Evolutionary conservation across 2,329 filamentous ascomycete genomes (phyloP).

Genomic region (Pseudogymnoascus sp.): DNA sequence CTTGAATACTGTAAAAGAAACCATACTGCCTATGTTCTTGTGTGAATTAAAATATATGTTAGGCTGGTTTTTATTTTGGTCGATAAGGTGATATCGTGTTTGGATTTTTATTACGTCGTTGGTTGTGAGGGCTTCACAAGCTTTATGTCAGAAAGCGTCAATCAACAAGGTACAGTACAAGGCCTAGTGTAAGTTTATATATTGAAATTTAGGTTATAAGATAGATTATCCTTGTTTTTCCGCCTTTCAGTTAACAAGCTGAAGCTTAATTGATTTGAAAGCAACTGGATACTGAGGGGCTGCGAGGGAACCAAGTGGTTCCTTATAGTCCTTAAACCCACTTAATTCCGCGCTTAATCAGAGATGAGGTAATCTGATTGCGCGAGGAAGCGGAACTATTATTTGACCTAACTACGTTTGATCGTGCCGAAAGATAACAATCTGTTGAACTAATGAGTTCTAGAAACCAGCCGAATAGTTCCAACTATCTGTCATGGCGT

Average conservation of each 20-base stretch:
- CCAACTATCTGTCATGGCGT: not conserved
- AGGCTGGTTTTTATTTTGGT: not conserved
- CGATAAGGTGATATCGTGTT: not conserved
- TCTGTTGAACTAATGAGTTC: not conserved
- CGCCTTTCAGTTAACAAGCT: not conserved
- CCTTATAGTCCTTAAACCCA: not conserved
- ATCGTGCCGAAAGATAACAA: not conserved
- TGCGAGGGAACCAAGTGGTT: not conserved
- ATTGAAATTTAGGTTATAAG: not conserved
- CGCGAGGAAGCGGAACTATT: not conserved
- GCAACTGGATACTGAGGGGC: not conserved
- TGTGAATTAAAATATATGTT: not conserved
- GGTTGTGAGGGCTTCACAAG: not conserved
- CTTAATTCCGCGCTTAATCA: not conserved
- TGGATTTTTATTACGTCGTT: not conserved
- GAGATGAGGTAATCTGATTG: not conserved
- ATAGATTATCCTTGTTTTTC: not conserved
- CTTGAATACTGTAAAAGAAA: slow-evolving; percentile 53
- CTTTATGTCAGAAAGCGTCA: not conserved
- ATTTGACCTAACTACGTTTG: not conserved
- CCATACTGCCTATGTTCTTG: slow-evolving; percentile 4
- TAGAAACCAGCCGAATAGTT: not conserved
- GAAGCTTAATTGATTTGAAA: not conserved
- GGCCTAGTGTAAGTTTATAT: not conserved
- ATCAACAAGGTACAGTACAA: not conserved